Conservation (phyloP, 805 yeast genomes). For the Hanseniaspora jakobsenii region DNA sequence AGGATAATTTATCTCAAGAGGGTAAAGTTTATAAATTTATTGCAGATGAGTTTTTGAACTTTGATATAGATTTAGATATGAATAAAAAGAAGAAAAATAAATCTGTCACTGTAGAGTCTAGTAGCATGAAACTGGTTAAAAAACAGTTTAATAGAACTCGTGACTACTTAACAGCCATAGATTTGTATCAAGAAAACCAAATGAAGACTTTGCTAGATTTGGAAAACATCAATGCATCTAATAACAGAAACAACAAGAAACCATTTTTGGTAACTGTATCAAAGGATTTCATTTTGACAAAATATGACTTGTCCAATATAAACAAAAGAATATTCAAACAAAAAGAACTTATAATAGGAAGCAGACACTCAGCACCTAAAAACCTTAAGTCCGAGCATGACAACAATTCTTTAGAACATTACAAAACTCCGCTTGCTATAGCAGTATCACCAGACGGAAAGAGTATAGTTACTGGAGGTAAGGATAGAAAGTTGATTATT, state of each 20-base stretch:
- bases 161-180: constrained; percentile 13
- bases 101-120: no score
- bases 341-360: constrained; percentile 52
- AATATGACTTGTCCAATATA: constrained; percentile 56
- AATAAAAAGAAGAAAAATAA: constrained; percentile 34
- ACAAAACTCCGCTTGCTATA: constrained; percentile 59
- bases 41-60: constrained; percentile 35
- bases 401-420: constrained; percentile 57
- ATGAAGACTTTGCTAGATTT: constrained; percentile 10
- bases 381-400: constrained; percentile 30
- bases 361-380: constrained; percentile 34
- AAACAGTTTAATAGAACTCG: constrained; percentile 29
- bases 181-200: constrained; percentile 13
- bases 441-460: constrained; percentile 82
- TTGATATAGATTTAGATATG: constrained; percentile 20
- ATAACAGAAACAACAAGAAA: constrained; percentile 43
- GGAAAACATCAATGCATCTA: constrained; percentile 6
- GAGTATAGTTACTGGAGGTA: constrained; percentile 83
- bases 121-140: constrained; percentile 47
- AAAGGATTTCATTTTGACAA: constrained; percentile 66
- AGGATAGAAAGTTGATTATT: constrained; percentile 64
- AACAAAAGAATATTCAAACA: constrained; percentile 51
- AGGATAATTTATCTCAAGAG: constrained; percentile 80
- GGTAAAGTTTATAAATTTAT: constrained; percentile 68
- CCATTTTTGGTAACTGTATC: constrained; percentile 60